A percentile compares a stretch with the other conserved stretches of the same genome.
Evolutionary conservation across 164 flowering plant species (phyloP).

Genomic region (Vitis riparia): DNA sequence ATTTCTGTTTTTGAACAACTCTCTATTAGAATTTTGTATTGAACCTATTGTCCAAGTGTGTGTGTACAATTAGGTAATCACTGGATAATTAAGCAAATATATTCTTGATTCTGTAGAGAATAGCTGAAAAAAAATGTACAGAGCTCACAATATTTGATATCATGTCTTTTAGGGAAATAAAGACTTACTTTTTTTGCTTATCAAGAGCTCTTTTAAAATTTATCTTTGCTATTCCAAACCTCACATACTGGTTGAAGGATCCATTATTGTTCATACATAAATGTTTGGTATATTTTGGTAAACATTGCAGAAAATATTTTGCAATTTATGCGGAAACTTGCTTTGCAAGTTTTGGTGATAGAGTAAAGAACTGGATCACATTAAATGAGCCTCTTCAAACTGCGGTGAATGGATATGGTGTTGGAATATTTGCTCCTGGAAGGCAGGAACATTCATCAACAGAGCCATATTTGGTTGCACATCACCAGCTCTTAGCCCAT

Average conservation of each 20-base stretch:
- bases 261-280: not conserved
- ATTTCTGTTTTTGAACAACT: no score
- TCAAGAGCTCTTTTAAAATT: no score
- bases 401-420: slow-evolving; percentile 69
- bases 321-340: slow-evolving; percentile 86
- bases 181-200: no score
- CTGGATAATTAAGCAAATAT: no score
- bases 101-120: no score
- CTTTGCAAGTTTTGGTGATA: slow-evolving; percentile 85
- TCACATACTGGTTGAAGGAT: not conserved
- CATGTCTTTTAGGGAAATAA: no score
- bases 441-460: slow-evolving; percentile 52
- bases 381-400: slow-evolving; percentile 91
- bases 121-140: no score
- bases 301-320: slow-evolving; percentile 68
- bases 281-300: slow-evolving; percentile 8
- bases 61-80: no score
- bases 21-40: no score
- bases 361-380: slow-evolving; percentile 91
- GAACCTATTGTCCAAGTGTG: no score
- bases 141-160: no score
- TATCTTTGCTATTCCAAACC: not conserved
- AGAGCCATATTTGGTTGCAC: slow-evolving; percentile 83
- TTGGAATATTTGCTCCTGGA: slow-evolving; percentile 89
- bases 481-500: slow-evolving; percentile 86